Base-by-base conservation (phyloP, 164 flowering plant species). In the Cinnamomum chago region DNA sequence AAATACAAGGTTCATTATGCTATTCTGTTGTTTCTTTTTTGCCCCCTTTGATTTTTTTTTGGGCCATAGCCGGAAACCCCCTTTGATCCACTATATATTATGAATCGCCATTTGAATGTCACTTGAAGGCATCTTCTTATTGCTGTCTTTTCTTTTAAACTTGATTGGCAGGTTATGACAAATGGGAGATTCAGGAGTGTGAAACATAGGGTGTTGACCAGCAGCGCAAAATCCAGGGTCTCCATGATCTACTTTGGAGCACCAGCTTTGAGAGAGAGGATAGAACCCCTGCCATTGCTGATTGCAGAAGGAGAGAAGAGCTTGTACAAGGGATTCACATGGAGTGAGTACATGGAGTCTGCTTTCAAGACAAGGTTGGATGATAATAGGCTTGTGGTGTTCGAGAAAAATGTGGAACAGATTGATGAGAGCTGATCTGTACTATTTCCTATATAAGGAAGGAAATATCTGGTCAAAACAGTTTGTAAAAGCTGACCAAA, bases 241-340 rank as follows among this genome's bases (percentile, higher is more conserved):
- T 94, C 98, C 24, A 92, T 94, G 96, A 88, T 94, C 22, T 94
- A 81, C 75, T 92, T 94, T 76, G 98, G 91, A 58, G 96, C 91
- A 40, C 97, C 98, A 72, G 84, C 93, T 2, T 69, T 84, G 82
- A 75, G 65, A 55, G 88, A 87, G 70, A 91, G 78, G 76, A 86
- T 94, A 73, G 81, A 79, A 51, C 91, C 96, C 23, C 76, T 92
- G 27, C 68, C 82, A 9, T 74, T 80, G 23, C 70, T 94, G 0
- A 68, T 90, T 84, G 64, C 70, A 62, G 85, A 83, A 52, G 91
- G 86, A 5, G 94, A 90, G 69, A 88, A 92, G 35, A 89, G 90
- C 72, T 78, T 86, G 87, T 94, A 94, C 88, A 81, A 86, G 50
- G 97, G 89, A 68, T 94, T 91, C 88, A 94, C 97, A 76, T 94